Conservation (phyloP, 495 filamentous ascomycete species). For the Filosporella fistucella region DNA sequence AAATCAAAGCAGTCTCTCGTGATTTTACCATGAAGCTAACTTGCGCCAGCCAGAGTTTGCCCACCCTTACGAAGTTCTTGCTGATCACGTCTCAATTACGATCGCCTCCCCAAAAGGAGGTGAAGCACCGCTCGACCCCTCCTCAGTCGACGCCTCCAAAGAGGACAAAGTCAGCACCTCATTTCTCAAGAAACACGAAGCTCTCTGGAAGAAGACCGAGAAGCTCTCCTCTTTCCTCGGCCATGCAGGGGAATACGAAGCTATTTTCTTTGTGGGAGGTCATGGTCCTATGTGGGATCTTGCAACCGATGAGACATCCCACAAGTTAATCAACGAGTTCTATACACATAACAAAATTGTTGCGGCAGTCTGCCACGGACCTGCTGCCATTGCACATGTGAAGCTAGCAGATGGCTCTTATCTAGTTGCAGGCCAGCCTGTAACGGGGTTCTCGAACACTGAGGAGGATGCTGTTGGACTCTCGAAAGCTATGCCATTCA, state of each 20-base stretch:
- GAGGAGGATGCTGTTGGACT: constrained; percentile 57
- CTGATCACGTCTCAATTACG: constrained; percentile 47
- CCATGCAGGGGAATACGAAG: constrained; percentile 56
- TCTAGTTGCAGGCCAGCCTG: constrained; percentile 48
- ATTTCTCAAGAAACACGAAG: constrained; percentile 49
- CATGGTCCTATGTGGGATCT: constrained; percentile 75
- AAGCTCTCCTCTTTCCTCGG: constrained; percentile 47
- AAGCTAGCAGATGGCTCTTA: constrained; percentile 43
- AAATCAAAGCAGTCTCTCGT: background rate
- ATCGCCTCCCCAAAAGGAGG: constrained; percentile 68
- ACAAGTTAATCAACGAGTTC: constrained; percentile 58
- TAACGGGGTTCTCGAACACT: constrained; percentile 64
- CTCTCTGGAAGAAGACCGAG: constrained; percentile 59
- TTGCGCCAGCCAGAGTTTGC: constrained; percentile 60
- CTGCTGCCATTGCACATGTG: constrained; percentile 56
- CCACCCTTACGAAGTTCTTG: constrained; percentile 60
- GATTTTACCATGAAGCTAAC: background rate
- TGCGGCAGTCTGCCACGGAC: constrained; percentile 66
- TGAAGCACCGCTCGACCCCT: constrained; percentile 60
- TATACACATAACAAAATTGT: constrained; percentile 55
- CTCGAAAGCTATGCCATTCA: constrained; percentile 53
- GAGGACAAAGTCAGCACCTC: constrained; percentile 43
- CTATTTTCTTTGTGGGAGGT: constrained; percentile 70
- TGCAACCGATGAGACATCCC: constrained; percentile 40
- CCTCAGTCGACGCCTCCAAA: constrained; percentile 57